Evolutionary conservation across 805 yeast genomes (phyloP).

Genomic region (Nakazawaea peltata): DNA sequence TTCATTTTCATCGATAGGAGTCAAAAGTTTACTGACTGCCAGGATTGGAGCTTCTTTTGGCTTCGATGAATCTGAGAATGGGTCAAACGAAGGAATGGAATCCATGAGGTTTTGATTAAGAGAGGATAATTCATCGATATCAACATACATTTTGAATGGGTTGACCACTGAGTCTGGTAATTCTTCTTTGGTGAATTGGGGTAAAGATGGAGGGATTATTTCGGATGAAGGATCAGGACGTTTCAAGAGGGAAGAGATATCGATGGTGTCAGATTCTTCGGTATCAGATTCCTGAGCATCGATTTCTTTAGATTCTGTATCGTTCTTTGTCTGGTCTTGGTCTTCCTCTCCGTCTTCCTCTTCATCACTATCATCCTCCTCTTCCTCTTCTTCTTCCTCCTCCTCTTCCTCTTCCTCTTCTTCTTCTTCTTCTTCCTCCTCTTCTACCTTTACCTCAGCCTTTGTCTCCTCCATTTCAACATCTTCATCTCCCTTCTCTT

Average conservation of each 20-base stretch:
- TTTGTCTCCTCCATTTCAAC: not conserved
- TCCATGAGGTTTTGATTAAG: constrained; percentile 40
- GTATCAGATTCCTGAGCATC: constrained; percentile 5
- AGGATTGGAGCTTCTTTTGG: constrained; percentile 25
- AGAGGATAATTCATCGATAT: constrained; percentile 31
- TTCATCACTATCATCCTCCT: constrained; percentile 11
- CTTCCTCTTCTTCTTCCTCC: constrained; percentile 9
- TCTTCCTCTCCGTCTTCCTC: constrained; percentile 15
- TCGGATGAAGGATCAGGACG: constrained; percentile 26
- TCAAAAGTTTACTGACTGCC: constrained; percentile 58
- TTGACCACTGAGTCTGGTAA: constrained; percentile 12
- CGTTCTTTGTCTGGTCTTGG: constrained; percentile 1
- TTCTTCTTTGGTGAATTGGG: constrained; percentile 23
- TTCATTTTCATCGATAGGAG: constrained; percentile 57
- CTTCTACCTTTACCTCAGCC: constrained; percentile 8
- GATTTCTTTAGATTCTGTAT: constrained; percentile 13
- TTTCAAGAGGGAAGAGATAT: constrained; percentile 24
- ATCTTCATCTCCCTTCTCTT: not conserved
- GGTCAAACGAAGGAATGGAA: constrained; percentile 38
- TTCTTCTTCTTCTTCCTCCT: constrained; percentile 8
- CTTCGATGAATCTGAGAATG: constrained; percentile 31
- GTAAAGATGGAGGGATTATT: constrained; percentile 20
- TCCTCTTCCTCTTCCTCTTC: constrained; percentile 10
- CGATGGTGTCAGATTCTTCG: constrained; percentile 22
- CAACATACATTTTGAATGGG: constrained; percentile 41